Conservation (phyloP, 1,284 basidiomycete species). For the Caloboletus firmus region DNA sequence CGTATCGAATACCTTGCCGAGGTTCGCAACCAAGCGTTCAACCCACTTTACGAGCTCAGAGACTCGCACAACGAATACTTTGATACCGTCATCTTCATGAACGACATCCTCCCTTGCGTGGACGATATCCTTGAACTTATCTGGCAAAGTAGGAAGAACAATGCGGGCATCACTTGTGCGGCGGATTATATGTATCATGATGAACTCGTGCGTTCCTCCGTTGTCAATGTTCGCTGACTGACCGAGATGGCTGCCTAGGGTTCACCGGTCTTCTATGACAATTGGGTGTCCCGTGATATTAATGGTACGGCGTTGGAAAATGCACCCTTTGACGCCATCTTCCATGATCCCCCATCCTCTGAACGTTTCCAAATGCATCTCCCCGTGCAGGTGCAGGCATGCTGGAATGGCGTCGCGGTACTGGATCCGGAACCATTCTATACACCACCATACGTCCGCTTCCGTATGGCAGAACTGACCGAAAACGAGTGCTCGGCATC, state of each 20-base stretch:
- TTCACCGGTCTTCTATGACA: conserved; percentile 94
- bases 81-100: conserved; percentile 96
- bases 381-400: conserved; percentile 92
- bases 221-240: not conserved
- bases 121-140: conserved; percentile 95
- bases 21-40: conserved; percentile 92
- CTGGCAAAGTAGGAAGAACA: conserved; percentile 88
- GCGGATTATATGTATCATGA: conserved; percentile 98
- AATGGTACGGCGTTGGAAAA: conserved; percentile 97
- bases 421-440: conserved; percentile 94
- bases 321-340: conserved; percentile 90
- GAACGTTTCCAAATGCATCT: conserved; percentile 86
- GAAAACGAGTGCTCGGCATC: conserved; percentile 90
- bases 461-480: conserved; percentile 85
- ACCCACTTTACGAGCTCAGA: conserved; percentile 87
- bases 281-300: conserved; percentile 96
- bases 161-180: conserved; percentile 95
- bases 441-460: conserved; percentile 80
- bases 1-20: conserved; percentile 98
- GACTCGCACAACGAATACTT: conserved; percentile 90
- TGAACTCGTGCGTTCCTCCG: conserved; percentile 61
- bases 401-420: conserved; percentile 95
- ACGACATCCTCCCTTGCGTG: conserved; percentile 93
- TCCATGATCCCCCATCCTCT: conserved; percentile 77
- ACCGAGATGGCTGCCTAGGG: conserved; percentile 18